Conservation (phyloP, 2,329 filamentous ascomycete species). For the Colletotrichum eremochloae region DNA sequence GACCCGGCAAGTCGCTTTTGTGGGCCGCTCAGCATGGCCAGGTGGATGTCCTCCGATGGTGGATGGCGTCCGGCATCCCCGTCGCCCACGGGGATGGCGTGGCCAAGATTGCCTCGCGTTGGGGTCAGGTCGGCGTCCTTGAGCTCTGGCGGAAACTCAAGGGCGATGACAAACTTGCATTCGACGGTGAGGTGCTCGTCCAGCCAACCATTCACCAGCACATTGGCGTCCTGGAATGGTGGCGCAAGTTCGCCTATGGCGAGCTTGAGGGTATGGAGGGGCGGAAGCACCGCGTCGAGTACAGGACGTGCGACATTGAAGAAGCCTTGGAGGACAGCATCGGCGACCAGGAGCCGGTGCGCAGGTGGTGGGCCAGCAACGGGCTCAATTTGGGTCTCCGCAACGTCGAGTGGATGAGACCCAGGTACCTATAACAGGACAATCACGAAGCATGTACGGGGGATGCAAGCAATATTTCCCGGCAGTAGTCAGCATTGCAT, state of each 20-base stretch:
- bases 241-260: constrained; percentile 77
- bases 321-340: constrained; percentile 93
- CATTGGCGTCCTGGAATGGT: constrained; percentile 90
- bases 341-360: constrained; percentile 78
- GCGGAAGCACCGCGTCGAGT: constrained; percentile 80
- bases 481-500: constrained; percentile 8
- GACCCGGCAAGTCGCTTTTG: constrained; percentile 86
- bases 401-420: constrained; percentile 91
- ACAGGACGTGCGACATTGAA: constrained; percentile 95
- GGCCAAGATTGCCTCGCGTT: constrained; percentile 85
- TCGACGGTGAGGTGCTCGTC: constrained; percentile 86
- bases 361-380: constrained; percentile 89
- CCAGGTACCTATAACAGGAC: constrained; percentile 74
- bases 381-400: constrained; percentile 85
- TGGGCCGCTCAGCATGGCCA: constrained; percentile 88
- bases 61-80: constrained; percentile 85
- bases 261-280: constrained; percentile 67
- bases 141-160: constrained; percentile 83
- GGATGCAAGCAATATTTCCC: constrained; percentile 21
- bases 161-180: constrained; percentile 75
- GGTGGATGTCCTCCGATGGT: constrained; percentile 85
- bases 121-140: constrained; percentile 86
- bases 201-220: constrained; percentile 90
- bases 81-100: constrained; percentile 85
- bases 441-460: constrained; percentile 7